Evolutionary conservation across 495 filamentous ascomycete genomes (phyloP).

Genomic region (Penicillium argentinense): DNA sequence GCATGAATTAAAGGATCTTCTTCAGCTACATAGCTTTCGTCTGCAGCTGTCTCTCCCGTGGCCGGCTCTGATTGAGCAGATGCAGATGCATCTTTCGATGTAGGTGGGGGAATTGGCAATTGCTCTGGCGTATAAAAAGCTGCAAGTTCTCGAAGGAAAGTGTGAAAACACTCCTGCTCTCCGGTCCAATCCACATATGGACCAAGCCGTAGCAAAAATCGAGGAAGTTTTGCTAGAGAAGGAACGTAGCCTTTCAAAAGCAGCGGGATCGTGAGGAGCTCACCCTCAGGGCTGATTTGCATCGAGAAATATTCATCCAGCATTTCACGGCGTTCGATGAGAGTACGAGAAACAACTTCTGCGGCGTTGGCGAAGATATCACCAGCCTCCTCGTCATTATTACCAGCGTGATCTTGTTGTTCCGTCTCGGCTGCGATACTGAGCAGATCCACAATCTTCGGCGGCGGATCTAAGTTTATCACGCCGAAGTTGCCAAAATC

Average conservation of each 20-base stretch:
- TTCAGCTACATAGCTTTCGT: slow-evolving; percentile 20
- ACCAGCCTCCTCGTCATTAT: slow-evolving; percentile 45
- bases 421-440: slow-evolving; percentile 71
- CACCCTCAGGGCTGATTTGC: slow-evolving; percentile 74
- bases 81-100: slow-evolving; percentile 2
- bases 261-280: slow-evolving; percentile 77
- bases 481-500: slow-evolving; percentile 94
- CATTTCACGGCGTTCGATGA: slow-evolving; percentile 80
- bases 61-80: neutral
- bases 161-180: slow-evolving; percentile 84
- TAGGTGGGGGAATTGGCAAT: slow-evolving; percentile 57
- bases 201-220: slow-evolving; percentile 84
- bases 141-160: slow-evolving; percentile 84
- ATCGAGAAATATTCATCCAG: slow-evolving; percentile 89
- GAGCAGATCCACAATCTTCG: slow-evolving; percentile 70
- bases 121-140: slow-evolving; percentile 88
- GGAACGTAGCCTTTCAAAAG: slow-evolving; percentile 89
- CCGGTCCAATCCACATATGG: slow-evolving; percentile 84
- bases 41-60: slow-evolving; percentile 17
- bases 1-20: slow-evolving; percentile 53
- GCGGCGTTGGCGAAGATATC: slow-evolving; percentile 68
- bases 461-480: slow-evolving; percentile 75
- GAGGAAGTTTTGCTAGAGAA: slow-evolving; percentile 78
- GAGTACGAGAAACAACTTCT: slow-evolving; percentile 54
- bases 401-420: slow-evolving; percentile 21